Evolutionary conservation across 441 rosid genomes (phyloP), one percentile per base, ranked within the genome.

Genomic region (Eruca vesicaria): DNA sequence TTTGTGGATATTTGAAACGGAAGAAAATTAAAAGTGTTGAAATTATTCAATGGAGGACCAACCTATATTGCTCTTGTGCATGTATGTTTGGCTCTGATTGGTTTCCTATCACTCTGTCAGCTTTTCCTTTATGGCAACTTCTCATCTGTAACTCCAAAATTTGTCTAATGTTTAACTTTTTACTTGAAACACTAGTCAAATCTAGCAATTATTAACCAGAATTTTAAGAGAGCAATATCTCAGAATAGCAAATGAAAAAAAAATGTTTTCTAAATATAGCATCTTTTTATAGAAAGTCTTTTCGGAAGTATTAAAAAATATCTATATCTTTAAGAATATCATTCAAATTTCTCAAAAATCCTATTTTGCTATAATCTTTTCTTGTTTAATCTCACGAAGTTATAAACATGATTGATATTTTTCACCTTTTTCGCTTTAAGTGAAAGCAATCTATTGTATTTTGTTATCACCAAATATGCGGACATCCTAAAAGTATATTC

Each of bases 31-130:
- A 36, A 50, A 23, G n/a, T 21, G 41, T 23, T 32, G 0, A 64
- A 2, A 33, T 23, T 19, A 28, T 56, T 72, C 70, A 53, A 73
- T 73, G 58, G 41, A 38, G 45, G 56, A 9, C 65, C 64, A 31
- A 56, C 19, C 41, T 18, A 5, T 14, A 28, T 38, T 56, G 63
- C 41, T 33, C 60, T 55, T 35, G 55, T 6, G 52, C 65, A 48
- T 20, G 26, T 28, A 69, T 28, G 35, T 26, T 61, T 68, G 57
- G 18, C 32, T 68, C 69, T 68, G 65, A 63, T 63, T 76, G 71
- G 75, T 55, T 69, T 6, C 20, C 48, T 19, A 35, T 75, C 50
- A 38, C 64, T 36, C n/a, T 69, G 61, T 45, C 60, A 32, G 50
- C 65, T 29, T 41, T 62, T 53, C 10, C 29, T 20, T 10, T 33